A percentile compares a stretch with the other conserved stretches of the same genome.
phyloP scores from a whole-genome alignment of 345 rosid genomes.

The Salix koriyanagi region DNA sequence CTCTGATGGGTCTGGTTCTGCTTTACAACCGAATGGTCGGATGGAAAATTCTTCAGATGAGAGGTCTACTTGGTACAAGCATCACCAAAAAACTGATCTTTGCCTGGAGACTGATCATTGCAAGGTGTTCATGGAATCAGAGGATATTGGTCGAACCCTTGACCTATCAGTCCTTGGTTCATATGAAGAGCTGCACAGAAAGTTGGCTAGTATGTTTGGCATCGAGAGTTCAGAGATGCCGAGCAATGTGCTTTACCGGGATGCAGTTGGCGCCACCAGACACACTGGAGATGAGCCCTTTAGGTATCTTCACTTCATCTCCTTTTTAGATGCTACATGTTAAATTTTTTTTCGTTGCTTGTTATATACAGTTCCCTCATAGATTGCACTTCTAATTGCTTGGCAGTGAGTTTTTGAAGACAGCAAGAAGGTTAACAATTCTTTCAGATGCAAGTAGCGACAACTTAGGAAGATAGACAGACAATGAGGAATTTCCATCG shows the following conservation, averaged over 20 bases:
- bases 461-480: constrained; percentile 48
- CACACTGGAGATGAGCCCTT: constrained; percentile 83
- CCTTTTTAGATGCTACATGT: too few species aligned
- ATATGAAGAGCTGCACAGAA: constrained; percentile 63
- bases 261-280: constrained; percentile 58
- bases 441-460: constrained; percentile 63
- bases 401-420: constrained; percentile 79
- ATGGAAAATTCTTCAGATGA: constrained; percentile 60
- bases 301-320: constrained; percentile 33
- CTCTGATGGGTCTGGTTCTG: constrained; percentile 60
- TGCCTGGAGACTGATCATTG: constrained; percentile 65
- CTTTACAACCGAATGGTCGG: constrained; percentile 34
- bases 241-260: constrained; percentile 59
- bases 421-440: constrained; percentile 76
- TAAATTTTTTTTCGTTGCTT: not conserved
- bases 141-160: constrained; percentile 75
- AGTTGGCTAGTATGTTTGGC: constrained; percentile 74
- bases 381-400: constrained; percentile 1
- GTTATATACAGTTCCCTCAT: not conserved
- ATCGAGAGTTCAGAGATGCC: constrained; percentile 58
- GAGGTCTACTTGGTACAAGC: constrained; percentile 57
- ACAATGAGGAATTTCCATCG: constrained; percentile 2
- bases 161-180: constrained; percentile 71
- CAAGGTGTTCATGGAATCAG: constrained; percentile 86
- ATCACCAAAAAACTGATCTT: constrained; percentile 33